Evolutionary conservation across 345 rosid species (phyloP), one percentile per base, ranked within the genome.

Genomic region (Salix dunnii): DNA sequence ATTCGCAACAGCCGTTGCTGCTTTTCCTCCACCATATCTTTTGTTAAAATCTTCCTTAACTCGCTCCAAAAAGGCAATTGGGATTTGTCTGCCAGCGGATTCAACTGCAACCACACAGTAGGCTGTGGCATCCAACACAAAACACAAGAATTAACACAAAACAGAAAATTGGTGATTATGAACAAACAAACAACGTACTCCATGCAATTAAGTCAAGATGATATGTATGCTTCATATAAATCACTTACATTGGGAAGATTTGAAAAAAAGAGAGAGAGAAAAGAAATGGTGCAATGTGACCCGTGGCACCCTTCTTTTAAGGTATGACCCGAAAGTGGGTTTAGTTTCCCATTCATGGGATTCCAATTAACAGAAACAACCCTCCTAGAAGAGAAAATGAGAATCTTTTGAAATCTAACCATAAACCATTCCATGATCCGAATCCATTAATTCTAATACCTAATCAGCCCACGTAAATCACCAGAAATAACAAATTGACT

Each of bases 71-170:
- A 86, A 91, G 27, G 93, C 99, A 85, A 96, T 96, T 55, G 99
- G 95, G 82, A 92, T 79, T 87, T 92, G 89, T 61, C 95, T 90
- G 60, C 97, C 97, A 48, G 92, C 97, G 73, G 98, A 83, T 83
- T 94, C 98, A 78, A 84, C 87, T 2, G 99, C 98, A 76, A 96
- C 99, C 70, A 96, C 96, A 60, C 98, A 96, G 77, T 90, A 96
- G 11, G 97, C 99, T 96, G 88, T 88, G 83, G 25, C 70, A 79
- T 20, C 35, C 40, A 48, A 30, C 5, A 46, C 7, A 72, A 49
- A 53, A 33, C 27, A 43, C 9, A 13, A 66, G 60, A 30, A 21
- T 64, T 18, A 75, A 65, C 16, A 40, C 18, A 12, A 49, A 5
- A 20, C 58, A 35, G 31, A 35, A 25, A 65, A n/a, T 31, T 11